Evolutionary conservation across 495 filamentous ascomycete genomes (phyloP).

Genomic region (Xylaria sp.): DNA sequence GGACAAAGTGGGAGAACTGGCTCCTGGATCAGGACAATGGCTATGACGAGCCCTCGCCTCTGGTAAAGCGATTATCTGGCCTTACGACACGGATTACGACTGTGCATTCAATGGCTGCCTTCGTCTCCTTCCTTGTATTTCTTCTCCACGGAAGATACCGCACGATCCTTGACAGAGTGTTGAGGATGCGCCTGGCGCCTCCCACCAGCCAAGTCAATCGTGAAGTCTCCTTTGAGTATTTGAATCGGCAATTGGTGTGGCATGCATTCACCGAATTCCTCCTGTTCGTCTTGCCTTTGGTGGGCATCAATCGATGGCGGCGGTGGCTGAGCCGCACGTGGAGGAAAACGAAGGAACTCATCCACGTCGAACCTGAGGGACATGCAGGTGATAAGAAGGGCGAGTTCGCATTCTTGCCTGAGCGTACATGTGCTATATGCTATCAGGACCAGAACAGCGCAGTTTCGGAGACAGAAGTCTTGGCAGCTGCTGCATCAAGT

Average conservation of each 20-base stretch:
- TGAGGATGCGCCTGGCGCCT: constrained; percentile 85
- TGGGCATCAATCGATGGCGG: constrained; percentile 91
- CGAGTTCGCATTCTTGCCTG: constrained; percentile 84
- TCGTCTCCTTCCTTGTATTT: constrained; percentile 87
- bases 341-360: constrained; percentile 72
- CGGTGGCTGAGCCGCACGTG: constrained; percentile 85
- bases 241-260: constrained; percentile 98
- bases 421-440: constrained; percentile 97
- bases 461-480: constrained; percentile 70
- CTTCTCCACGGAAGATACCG: constrained; percentile 89
- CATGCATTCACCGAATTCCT: constrained; percentile 99
- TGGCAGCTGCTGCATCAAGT: constrained; percentile 67
- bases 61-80: constrained; percentile 65
- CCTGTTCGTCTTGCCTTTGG: constrained; percentile 90
- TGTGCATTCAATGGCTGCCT: constrained; percentile 77
- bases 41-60: constrained; percentile 62
- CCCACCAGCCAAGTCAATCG: constrained; percentile 81
- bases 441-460: constrained; percentile 88
- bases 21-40: constrained; percentile 75
- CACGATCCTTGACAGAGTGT: constrained; percentile 84
- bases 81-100: constrained; percentile 73
- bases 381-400: constrained; percentile 66
- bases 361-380: constrained; percentile 55
- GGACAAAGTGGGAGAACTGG: constrained; percentile 91
- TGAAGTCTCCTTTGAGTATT: constrained; percentile 95